Evolutionary conservation across 306 rosid genomes (phyloP), one percentile per base, ranked within the genome.

Genomic region (Hippophae gyantsensis): DNA sequence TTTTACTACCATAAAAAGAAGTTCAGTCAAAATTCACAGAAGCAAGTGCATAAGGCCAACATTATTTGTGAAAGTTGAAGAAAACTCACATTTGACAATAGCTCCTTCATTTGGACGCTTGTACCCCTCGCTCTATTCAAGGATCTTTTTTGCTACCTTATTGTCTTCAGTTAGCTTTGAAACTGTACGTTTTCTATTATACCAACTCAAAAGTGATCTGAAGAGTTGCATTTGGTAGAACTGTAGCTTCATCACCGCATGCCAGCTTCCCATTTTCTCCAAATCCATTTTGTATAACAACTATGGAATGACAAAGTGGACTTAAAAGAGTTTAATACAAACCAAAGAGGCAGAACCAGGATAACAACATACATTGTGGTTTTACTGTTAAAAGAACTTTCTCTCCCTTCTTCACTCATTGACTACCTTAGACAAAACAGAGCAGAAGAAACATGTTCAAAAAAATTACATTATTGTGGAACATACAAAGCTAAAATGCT

Each of bases 91-190:
- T 69, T 72, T 73, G 52, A 92, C 99, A 55, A 69, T 42, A 49
- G 99, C 80, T 53, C 97, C 99, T 7, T 92, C 99, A 58, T 86
- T 92, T 26, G 99, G 96, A 52, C 83, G 89, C 63, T 85, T 95
- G 42, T 70, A 88, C 45, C 89, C 97, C 62, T 92, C 96, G 52
- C 96, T 96, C 79, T 88, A 96, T 52, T 76, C 80, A 62, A 88
- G 60, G 41, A 88, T 80, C 79, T 92, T 92, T 70, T 92, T 92
- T 7, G 78, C 62, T 53, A 92, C 82, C 76, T 85, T 88, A 73
- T 82, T 88, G 76, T 92, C 99, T 56, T 82, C 82, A 3, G 95
- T 88, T 44, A 92, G 68, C 60, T 88, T 93, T 42, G 96, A 72
- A 13, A 92, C 99, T 58, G n/a, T n/a, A n/a, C n/a, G 85, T 80